phyloP scores from a whole-genome alignment of 805 yeast species.

The Candida oleophila region DNA sequence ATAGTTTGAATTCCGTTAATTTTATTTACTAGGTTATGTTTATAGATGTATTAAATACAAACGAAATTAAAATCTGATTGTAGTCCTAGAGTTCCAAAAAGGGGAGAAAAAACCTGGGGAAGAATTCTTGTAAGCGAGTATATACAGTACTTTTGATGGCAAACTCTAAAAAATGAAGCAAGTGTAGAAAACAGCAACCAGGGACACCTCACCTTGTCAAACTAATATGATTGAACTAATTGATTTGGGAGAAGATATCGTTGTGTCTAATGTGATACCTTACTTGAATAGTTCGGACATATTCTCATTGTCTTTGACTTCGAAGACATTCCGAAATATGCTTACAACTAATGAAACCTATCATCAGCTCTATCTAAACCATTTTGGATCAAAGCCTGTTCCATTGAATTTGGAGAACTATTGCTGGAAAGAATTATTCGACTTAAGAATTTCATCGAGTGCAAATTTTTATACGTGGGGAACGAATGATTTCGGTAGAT shows the following conservation, averaged over 20 bases:
- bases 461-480: constrained; percentile 56
- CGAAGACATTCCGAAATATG: constrained; percentile 31
- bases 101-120: too few relatives aligned
- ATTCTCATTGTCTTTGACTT: constrained; percentile 35
- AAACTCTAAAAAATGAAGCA: background rate
- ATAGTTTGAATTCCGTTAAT: background rate
- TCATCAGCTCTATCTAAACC: constrained; percentile 41
- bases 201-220: background rate
- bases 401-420: constrained; percentile 36
- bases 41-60: too few relatives aligned
- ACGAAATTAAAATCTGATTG: too few relatives aligned
- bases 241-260: constrained; percentile 42
- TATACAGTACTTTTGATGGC: background rate
- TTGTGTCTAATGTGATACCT: constrained; percentile 32
- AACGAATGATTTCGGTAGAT: constrained; percentile 37
- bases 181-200: background rate
- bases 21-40: background rate
- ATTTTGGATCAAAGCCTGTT: constrained; percentile 45
- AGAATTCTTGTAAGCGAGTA: background rate
- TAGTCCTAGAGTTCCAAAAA: too few relatives aligned
- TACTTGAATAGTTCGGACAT: constrained; percentile 40
- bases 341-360: constrained; percentile 26
- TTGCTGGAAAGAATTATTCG: constrained; percentile 53
- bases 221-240: constrained; percentile 13
- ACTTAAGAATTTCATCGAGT: constrained; percentile 28